Evolutionary conservation across 148 eudicot genomes (phyloP), one percentile per base, ranked within the genome.

Genomic region (Camellia japonica): DNA sequence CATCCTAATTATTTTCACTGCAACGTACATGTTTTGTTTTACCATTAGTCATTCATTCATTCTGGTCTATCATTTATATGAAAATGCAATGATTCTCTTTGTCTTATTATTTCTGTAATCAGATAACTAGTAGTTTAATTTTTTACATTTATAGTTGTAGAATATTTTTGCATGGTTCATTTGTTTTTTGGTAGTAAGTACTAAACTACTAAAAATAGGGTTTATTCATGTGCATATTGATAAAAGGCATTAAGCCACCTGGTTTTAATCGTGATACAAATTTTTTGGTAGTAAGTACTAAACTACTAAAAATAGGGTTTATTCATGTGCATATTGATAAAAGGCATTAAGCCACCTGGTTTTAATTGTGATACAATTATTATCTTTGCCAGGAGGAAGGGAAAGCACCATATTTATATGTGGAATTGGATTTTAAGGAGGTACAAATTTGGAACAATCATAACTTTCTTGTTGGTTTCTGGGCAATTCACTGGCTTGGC

Each of bases 391-490:
- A 96, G 99, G 98, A 87, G 63, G 99, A 97, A 86, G 99, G 99
- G 55, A 91, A 84, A 79, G 93, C 97, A 3, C 99, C 99, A 68
- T 62, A 92, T 82, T 68, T 97, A 52, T 97, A 90, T 30, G 98
- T 97, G 78, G 98, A 97, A 88, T 88, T 97, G 84, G 99, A 97
- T 86, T 97, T 96, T 81, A 89, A 91, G 85, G 99, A 94, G 98
- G 99, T 94, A 67, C 70, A 67, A 43, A 68, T 75, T 83, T 77
- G 51, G 82, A 41, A 78, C 23, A 68, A 49, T 68, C 20, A 7
- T 19, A 74, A 71, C 12, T 23, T 52, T 66, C 30, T 74, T 71
- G 55, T 75, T 20, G 19, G 52, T 65, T 16, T 56, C 1, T 14
- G 58, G 58, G n/a, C 44, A 43, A 56, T 66, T 18, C 42, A 14